phyloP scores from a whole-genome alignment of 2,329 filamentous ascomycete species.

The Colletotrichum sp. region DNA sequence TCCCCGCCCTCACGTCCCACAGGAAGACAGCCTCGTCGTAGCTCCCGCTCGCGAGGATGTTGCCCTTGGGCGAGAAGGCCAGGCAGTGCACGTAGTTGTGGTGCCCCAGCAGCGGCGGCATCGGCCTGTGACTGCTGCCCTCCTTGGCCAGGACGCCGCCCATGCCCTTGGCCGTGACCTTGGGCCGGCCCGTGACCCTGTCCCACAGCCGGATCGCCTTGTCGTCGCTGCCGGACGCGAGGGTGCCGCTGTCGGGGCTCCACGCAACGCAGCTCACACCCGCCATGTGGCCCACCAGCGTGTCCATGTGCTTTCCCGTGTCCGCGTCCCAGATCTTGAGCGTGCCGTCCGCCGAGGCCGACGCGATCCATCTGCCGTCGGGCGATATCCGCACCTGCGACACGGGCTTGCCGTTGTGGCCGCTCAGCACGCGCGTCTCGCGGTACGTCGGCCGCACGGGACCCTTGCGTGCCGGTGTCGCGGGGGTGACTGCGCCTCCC shows the following conservation, averaged over 20 bases:
- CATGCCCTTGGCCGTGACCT: slow-evolving; percentile 44
- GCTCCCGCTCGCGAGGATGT: slow-evolving; percentile 92
- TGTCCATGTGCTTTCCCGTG: slow-evolving; percentile 82
- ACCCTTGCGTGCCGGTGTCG: slow-evolving; percentile 7
- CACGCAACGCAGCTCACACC: slow-evolving; percentile 94
- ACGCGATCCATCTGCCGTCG: slow-evolving; percentile 88
- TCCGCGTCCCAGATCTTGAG: slow-evolving; percentile 88
- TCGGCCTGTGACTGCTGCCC: slow-evolving; percentile 32
- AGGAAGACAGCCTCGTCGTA: slow-evolving; percentile 98
- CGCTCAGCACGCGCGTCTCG: slow-evolving; percentile 65
- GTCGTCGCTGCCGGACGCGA: slow-evolving; percentile 94
- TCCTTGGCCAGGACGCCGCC: slow-evolving; percentile 20
- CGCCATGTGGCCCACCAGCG: slow-evolving; percentile 90
- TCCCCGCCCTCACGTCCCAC: slow-evolving; percentile 91
- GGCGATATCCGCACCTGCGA: slow-evolving; percentile 91
- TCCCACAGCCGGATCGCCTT: slow-evolving; percentile 97
- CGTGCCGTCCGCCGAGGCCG: slow-evolving; percentile 86
- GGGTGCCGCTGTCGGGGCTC: slow-evolving; percentile 85
- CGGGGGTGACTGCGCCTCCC: slow-evolving; percentile 25
- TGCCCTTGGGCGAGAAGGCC: slow-evolving; percentile 96
- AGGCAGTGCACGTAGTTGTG: slow-evolving; percentile 96
- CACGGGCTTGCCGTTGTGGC: slow-evolving; percentile 75
- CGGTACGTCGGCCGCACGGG: slow-evolving; percentile 10
- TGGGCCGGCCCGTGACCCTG: slow-evolving; percentile 63
- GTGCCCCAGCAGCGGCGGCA: slow-evolving; percentile 76